phyloP scores from a whole-genome alignment of 164 flowering plant genomes.

The Echeveria elegans region DNA sequence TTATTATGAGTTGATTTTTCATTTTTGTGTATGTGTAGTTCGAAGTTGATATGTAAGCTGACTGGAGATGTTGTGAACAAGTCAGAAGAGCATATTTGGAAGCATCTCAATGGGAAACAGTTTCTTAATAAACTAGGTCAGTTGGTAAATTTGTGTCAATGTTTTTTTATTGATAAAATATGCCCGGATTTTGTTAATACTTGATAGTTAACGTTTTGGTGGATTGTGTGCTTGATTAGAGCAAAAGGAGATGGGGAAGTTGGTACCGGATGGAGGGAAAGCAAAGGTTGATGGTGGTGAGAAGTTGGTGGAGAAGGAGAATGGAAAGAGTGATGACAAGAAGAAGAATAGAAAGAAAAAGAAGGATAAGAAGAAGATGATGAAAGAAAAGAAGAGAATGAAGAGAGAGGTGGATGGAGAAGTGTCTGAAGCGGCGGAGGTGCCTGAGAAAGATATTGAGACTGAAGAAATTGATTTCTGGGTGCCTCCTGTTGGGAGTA shows the following conservation, averaged over 20 bases:
- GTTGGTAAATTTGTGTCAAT: slow-evolving; percentile 13
- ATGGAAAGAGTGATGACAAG: slow-evolving; percentile 4
- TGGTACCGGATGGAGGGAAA: neutral
- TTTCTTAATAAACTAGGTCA: slow-evolving; percentile 76
- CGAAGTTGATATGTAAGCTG: slow-evolving; percentile 71
- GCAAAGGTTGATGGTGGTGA: too few relatives aligned
- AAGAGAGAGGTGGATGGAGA: too few relatives aligned
- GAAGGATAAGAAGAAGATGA: too few relatives aligned
- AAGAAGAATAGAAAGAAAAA: neutral
- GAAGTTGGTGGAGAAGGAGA: neutral
- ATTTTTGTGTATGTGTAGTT: slow-evolving; percentile 27
- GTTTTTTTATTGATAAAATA: neutral
- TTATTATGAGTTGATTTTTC: neutral
- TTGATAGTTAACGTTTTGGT: neutral
- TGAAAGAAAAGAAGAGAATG: too few relatives aligned
- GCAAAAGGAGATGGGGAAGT: slow-evolving; percentile 7
- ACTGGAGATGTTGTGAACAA: slow-evolving; percentile 81
- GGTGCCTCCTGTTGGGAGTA: slow-evolving; percentile 74
- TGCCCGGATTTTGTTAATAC: neutral
- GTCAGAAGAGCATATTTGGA: slow-evolving; percentile 93
- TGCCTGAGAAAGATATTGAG: slow-evolving; percentile 27
- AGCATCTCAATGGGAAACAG: slow-evolving; percentile 73
- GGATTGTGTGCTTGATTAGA: neutral
- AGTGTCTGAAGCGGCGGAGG: slow-evolving; percentile 20
- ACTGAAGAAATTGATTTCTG: slow-evolving; percentile 65